Evolutionary conservation across 2,329 filamentous ascomycete genomes (phyloP).

Genomic region (Calonectria naviculata): DNA sequence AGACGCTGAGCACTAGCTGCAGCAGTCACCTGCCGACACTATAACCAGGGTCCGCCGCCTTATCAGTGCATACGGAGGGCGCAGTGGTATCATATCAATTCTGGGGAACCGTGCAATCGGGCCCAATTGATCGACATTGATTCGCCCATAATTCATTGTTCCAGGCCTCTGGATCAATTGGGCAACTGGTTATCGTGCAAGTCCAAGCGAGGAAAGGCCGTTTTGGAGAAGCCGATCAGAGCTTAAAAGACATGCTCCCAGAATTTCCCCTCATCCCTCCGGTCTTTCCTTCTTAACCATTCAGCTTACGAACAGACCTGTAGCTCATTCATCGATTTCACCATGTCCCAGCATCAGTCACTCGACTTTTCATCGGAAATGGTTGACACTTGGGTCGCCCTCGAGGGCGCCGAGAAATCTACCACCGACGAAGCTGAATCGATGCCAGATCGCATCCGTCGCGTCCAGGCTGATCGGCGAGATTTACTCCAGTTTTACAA

Average conservation of each 20-base stretch:
- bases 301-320: background rate
- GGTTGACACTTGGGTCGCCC: slow-evolving; percentile 21
- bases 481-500: slow-evolving; percentile 63
- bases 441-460: slow-evolving; percentile 55
- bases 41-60: background rate
- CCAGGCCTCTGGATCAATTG: slow-evolving; percentile 9
- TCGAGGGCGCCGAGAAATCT: background rate
- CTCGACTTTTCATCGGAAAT: slow-evolving; percentile 18
- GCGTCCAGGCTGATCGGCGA: slow-evolving; percentile 56
- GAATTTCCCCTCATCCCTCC: slow-evolving; percentile 19
- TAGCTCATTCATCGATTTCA: background rate
- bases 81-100: background rate
- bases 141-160: background rate
- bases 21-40: background rate
- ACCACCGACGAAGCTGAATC: slow-evolving; percentile 36
- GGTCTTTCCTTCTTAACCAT: background rate
- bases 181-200: slow-evolving; percentile 3
- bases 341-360: slow-evolving; percentile 13
- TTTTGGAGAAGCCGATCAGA: background rate
- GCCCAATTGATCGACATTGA: background rate
- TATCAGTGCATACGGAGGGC: slow-evolving; percentile 5
- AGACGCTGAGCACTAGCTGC: background rate
- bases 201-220: background rate
- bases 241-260: slow-evolving; percentile 4
- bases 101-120: background rate